These are phyloP conservation scores for Acanthamoeba polyphaga DNA, from an alignment of 208 protist species.

Conservation along the genomic window DNA sequence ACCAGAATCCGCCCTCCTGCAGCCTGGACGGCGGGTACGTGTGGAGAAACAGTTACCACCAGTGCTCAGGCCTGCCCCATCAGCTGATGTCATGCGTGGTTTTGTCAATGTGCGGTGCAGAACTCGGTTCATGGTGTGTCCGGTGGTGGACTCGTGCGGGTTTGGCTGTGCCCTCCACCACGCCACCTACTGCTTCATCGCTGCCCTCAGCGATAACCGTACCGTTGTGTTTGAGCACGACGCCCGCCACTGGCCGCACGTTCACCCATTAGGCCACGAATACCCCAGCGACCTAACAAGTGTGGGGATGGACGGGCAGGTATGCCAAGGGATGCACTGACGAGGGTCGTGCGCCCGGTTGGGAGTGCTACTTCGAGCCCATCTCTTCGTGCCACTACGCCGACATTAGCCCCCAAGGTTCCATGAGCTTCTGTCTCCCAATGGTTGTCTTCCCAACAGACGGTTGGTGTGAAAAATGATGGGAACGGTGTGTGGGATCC, in stretches of 20 bases:
- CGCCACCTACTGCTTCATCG: conserved; percentile 36
- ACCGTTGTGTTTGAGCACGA: background rate
- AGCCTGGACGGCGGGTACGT: background rate
- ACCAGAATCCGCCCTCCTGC: background rate
- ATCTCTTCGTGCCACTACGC: background rate
- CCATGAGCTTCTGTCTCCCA: background rate
- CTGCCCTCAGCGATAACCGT: conserved; percentile 2
- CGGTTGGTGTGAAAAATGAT: background rate
- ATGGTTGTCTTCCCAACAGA: background rate
- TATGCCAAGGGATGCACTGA: conserved; percentile 10
- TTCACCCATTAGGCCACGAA: background rate
- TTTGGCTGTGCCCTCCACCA: conserved; percentile 38
- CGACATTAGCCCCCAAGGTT: background rate
- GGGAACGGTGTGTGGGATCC: too few relatives aligned
- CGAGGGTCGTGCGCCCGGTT: background rate
- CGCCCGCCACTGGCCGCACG: background rate
- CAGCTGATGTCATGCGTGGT: background rate
- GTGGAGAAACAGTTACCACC: too few relatives aligned
- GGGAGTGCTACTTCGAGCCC: conserved; percentile 51
- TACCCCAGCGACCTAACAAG: background rate
- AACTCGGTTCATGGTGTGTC: conserved; percentile 17
- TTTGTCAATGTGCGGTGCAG: background rate
- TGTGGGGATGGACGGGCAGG: background rate
- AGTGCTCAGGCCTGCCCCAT: too few relatives aligned
- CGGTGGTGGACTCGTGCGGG: background rate